Base-by-base conservation (phyloP, 768 basidiomycete genomes). In the Daedaleopsis nitida region DNA sequence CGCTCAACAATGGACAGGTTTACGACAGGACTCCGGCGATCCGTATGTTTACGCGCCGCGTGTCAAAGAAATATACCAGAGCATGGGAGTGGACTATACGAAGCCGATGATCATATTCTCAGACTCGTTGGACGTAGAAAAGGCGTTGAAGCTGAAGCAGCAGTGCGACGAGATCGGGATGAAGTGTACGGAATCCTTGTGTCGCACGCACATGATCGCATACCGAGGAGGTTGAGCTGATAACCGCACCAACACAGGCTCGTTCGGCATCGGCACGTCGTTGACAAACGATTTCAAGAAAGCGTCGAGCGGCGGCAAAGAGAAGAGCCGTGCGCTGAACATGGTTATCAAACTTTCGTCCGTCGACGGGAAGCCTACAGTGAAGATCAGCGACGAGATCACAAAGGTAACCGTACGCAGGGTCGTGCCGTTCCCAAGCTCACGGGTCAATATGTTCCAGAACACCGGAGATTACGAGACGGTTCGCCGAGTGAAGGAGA, bases 1-100 rank as follows among this genome's bases (percentile, higher is more conserved):
- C 2, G 92, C 89, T 0, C 70, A 75, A 11, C 81, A 83, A 44
- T 98, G 96, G 96, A 76, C 79, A 6, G 89, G 89, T 0, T 78
- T 99, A 13, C 85, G 96, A 19, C 97, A 99, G 70, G 97, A 99
- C 72, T 95, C 92, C 1, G 97, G 97, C 4, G 88, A 96, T 68
- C 94, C 96, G 0, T 82, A 90, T 60, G 74, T 71, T n/a, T 98
- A 93, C 69, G 93, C 87, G 5, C 83, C 84, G 10, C 80, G 82
- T 19, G 94, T 87, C 10, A 90, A 87, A 69, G 79, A 82, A 62
- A 79, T 88, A 58, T 98, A 93, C 73, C 75, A 85, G 56, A 76
- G 79, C 11, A 75, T 96, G 1, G 90, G 87, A 0, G 84, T 94
- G 43, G 86, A 92, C 56, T 75, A 81, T 44, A 75, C 74, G 44